Evolutionary conservation across 2,329 filamentous ascomycete species (phyloP).

Genomic region (Colletotrichum lentis): DNA sequence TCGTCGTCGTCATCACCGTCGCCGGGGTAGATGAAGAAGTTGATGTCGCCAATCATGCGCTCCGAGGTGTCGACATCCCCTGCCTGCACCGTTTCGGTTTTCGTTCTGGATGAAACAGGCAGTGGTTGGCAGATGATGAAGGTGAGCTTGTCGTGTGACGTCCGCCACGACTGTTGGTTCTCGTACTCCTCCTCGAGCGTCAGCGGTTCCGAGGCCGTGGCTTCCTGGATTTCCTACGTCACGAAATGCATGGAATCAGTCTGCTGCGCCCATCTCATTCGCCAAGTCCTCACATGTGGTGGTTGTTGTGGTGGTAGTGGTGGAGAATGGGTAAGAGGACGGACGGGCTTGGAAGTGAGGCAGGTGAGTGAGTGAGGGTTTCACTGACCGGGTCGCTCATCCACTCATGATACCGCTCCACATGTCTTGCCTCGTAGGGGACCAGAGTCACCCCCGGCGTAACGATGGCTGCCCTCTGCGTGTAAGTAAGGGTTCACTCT

Average conservation of each 20-base stretch:
- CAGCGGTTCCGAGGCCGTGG: constrained; percentile 88
- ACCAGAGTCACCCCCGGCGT: constrained; percentile 76
- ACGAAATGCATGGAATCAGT: neutral
- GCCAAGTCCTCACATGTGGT: no score
- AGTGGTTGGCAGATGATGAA: constrained; percentile 79
- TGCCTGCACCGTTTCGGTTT: constrained; percentile 40
- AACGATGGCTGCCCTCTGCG: constrained; percentile 64
- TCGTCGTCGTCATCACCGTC: constrained; percentile 61
- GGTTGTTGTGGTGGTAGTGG: no score
- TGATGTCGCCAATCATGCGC: constrained; percentile 77
- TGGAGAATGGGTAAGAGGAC: neutral
- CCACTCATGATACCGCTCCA: constrained; percentile 85
- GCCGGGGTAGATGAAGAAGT: constrained; percentile 76
- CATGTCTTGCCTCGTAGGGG: constrained; percentile 84
- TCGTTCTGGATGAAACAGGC: constrained; percentile 1
- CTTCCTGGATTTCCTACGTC: constrained; percentile 74
- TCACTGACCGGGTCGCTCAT: constrained; percentile 78
- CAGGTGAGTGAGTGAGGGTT: neutral
- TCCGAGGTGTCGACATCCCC: constrained; percentile 61
- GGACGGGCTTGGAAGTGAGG: neutral
- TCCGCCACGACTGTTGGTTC: constrained; percentile 90
- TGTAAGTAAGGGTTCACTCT: neutral
- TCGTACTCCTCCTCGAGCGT: constrained; percentile 82
- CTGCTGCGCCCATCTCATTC: no score
- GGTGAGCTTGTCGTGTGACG: constrained; percentile 84